Conservation (phyloP, 1,284 basidiomycete genomes). For the Tetrapyrgos nigripes region DNA sequence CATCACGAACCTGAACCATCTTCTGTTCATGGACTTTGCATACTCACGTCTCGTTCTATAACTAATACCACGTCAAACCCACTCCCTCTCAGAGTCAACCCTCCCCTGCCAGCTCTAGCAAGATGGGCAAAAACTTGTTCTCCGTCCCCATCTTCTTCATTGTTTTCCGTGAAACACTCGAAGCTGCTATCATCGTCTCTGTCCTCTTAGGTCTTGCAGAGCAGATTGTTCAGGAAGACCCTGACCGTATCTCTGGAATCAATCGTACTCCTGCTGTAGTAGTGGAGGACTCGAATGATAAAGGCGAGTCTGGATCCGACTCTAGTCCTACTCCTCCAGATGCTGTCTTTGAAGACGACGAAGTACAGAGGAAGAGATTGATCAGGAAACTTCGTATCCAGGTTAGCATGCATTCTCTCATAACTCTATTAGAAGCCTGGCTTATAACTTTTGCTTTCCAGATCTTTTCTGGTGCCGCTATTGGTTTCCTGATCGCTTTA, state of each 20-base stretch:
- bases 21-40: no score
- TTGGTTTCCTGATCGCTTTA: constrained; percentile 80
- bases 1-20: no score
- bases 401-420: constrained; percentile 34
- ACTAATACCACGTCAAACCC: no score
- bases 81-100: constrained; percentile 13
- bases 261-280: constrained; percentile 22
- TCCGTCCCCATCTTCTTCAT: constrained; percentile 89
- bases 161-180: constrained; percentile 88
- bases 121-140: constrained; percentile 72
- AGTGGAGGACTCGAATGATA: constrained; percentile 19
- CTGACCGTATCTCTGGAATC: constrained; percentile 24
- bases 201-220: constrained; percentile 87
- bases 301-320: constrained; percentile 24
- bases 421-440: not conserved
- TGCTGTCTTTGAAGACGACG: constrained; percentile 33
- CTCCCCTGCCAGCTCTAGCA: constrained; percentile 15
- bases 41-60: no score
- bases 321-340: constrained; percentile 2
- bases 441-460: constrained; percentile 34
- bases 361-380: constrained; percentile 45
- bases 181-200: constrained; percentile 89
- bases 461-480: constrained; percentile 81
- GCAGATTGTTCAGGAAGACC: constrained; percentile 68
- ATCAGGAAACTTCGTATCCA: constrained; percentile 71